phyloP scores from a whole-genome alignment of 257 asterid species.

The Gardenia jasminoides region DNA sequence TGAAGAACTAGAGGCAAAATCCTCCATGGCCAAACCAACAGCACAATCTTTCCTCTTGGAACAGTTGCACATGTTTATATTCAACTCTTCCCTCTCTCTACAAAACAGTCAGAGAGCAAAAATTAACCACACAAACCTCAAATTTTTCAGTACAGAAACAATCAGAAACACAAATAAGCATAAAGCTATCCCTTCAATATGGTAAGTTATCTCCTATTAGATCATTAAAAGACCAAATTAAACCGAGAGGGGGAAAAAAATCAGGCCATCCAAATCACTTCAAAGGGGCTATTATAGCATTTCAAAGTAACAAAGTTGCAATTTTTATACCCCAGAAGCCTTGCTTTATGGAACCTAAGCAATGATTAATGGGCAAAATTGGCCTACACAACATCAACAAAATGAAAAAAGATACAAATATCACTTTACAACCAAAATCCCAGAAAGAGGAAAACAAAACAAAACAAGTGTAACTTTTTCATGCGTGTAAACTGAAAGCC shows the following conservation, averaged over 20 bases:
- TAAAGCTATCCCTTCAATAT: not conserved
- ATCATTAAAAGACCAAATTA: not conserved
- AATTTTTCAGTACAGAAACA: not conserved
- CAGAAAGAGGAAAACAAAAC: not conserved
- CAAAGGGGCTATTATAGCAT: not conserved
- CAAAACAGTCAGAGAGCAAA: not conserved
- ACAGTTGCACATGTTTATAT: slow-evolving; percentile 29
- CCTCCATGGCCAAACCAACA: slow-evolving; percentile 24
- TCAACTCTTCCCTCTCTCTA: slow-evolving; percentile 13
- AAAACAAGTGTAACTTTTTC: not conserved
- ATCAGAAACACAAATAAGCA: not conserved
- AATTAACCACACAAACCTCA: slow-evolving; percentile 1
- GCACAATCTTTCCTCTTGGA: slow-evolving; percentile 19
- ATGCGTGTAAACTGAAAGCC: too few species aligned
- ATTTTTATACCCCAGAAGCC: not conserved
- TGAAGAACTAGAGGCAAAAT: slow-evolving; percentile 16
- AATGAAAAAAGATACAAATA: not conserved
- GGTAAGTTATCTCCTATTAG: not conserved
- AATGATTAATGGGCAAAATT: not conserved
- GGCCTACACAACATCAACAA: not conserved
- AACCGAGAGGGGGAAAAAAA: too few species aligned
- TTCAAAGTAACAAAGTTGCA: not conserved
- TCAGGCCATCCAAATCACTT: not conserved
- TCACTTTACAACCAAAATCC: not conserved
- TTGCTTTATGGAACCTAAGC: not conserved